Percentiles rank a stretch among this genome's conserved stretches.
These are phyloP conservation scores for Dipteronia sinensis DNA, from an alignment of 345 rosid genomes.

Conservation along the genomic window DNA sequence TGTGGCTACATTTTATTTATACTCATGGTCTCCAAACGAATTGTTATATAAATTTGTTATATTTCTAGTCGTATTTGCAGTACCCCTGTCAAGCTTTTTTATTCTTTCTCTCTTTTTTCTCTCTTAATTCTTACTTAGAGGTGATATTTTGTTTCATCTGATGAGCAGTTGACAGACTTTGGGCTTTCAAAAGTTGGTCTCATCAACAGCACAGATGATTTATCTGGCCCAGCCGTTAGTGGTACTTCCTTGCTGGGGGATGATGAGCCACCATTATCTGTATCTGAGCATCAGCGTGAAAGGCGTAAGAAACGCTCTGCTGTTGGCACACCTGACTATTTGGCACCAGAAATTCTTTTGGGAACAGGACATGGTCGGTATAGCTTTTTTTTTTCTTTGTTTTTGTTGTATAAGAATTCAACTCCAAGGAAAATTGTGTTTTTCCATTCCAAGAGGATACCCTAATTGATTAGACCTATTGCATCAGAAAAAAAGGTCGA, in stretches of 20 bases:
- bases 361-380: constrained; percentile 99
- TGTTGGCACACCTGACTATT: constrained; percentile 98
- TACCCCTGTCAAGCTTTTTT: neutral
- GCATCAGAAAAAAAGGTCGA: neutral
- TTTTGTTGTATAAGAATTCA: constrained; percentile 1
- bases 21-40: neutral
- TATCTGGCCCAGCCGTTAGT: constrained; percentile 84
- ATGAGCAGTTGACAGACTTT: constrained; percentile 76
- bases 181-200: constrained; percentile 97
- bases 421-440: neutral
- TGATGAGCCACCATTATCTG: constrained; percentile 63
- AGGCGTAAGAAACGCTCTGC: constrained; percentile 96
- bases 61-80: constrained; percentile 2
- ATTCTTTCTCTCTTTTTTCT: neutral
- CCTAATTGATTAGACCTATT: neutral
- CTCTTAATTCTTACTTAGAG: constrained; percentile 2
- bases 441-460: neutral
- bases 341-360: constrained; percentile 98
- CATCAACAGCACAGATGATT: constrained; percentile 97
- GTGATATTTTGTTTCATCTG: constrained; percentile 21
- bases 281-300: constrained; percentile 66
- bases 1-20: neutral
- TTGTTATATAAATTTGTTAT: neutral
- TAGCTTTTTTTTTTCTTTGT: constrained; percentile 22
- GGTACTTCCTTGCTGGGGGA: constrained; percentile 88